Conservation (phyloP, 371 early-diverging fungal genomes). For the Smittium mucronatum region DNA sequence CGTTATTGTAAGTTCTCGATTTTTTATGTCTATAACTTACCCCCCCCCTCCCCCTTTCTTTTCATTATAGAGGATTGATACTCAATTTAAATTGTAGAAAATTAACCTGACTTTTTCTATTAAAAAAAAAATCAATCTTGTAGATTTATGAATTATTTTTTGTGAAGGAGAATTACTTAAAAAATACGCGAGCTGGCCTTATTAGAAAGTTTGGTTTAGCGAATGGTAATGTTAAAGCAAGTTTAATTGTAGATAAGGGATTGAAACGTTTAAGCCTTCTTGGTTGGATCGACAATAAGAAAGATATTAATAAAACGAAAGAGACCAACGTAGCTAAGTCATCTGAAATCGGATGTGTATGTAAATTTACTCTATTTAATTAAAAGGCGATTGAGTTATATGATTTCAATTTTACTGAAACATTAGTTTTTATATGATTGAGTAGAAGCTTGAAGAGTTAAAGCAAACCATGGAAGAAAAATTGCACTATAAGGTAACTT, state of each 20-base stretch:
- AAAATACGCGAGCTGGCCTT: constrained; percentile 47
- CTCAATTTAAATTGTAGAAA: no score
- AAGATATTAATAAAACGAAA: constrained; percentile 43
- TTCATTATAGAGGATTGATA: no score
- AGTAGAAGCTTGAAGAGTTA: no score
- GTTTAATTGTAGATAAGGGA: constrained; percentile 22
- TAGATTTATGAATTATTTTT: constrained; percentile 54
- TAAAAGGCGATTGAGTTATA: no score
- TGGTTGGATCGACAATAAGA: background rate
- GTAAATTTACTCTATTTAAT: no score
- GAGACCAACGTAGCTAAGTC: no score
- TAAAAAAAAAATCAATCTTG: background rate
- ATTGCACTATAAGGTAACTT: no score
- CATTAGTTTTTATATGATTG: no score
- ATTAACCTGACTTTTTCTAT: no score
- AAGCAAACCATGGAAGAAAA: no score
- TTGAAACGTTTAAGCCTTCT: constrained; percentile 38
- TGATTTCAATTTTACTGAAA: no score
- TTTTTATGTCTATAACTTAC: background rate
- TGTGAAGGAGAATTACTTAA: constrained; percentile 52
- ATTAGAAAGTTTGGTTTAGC: constrained; percentile 27
- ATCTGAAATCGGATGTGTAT: no score
- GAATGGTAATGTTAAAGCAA: constrained; percentile 24
- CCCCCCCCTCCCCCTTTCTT: background rate
- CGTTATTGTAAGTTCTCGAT: constrained; percentile 16